Evolutionary conservation across 164 flowering plant genomes (phyloP).

Genomic region (Chimonanthus praecox): DNA sequence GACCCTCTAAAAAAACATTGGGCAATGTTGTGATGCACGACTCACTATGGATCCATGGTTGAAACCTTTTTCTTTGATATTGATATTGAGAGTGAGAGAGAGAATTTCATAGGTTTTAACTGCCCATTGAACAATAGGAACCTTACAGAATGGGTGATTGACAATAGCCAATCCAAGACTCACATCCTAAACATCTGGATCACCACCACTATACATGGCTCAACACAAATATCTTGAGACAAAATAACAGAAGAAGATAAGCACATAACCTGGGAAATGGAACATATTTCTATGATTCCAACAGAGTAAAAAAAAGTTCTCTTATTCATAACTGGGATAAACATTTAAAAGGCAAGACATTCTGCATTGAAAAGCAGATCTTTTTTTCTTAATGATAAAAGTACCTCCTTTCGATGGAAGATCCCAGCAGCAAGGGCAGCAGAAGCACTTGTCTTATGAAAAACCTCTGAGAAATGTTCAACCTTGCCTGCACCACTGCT

Average conservation of each 20-base stretch:
- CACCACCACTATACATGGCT: not conserved
- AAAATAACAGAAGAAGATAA: no score
- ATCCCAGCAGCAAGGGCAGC: constrained; percentile 99
- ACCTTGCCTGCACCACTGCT: constrained; percentile 94
- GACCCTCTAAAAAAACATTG: no score
- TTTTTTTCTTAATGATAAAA: not conserved
- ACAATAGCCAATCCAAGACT: not conserved
- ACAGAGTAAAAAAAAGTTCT: no score
- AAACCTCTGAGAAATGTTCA: constrained; percentile 91
- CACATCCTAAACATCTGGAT: not conserved
- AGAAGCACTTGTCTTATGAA: constrained; percentile 77
- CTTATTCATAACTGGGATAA: not conserved
- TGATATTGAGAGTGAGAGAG: no score
- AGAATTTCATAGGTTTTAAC: no score
- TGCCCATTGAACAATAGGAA: no score
- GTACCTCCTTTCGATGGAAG: constrained; percentile 95
- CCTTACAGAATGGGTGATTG: no score
- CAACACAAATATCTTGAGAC: not conserved
- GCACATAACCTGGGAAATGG: not conserved
- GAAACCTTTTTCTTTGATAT: no score
- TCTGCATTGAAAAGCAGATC: no score
- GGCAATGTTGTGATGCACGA: no score
- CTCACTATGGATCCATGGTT: no score
- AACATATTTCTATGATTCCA: not conserved
- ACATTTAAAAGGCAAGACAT: no score